Evolutionary conservation across 768 basidiomycete species (phyloP), one percentile per base, ranked within the genome.

Genomic region (Plicaturopsis crispa): DNA sequence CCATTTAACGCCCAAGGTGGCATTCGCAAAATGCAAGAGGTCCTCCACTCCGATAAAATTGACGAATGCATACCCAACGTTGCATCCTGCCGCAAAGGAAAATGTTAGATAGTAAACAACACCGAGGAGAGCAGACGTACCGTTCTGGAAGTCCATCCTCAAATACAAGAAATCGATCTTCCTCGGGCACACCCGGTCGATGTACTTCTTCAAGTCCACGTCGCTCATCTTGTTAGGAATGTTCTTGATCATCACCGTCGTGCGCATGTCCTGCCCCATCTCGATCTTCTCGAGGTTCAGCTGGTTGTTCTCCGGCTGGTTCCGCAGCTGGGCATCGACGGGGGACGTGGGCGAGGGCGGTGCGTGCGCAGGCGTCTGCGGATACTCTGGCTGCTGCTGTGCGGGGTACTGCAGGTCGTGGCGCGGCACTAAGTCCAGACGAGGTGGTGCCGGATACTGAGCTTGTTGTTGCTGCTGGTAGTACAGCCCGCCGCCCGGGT

Each of bases 221-320:
- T 87, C 83, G 44, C 69, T 81, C 84, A 88, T 86, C 59, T 91
- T 90, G 61, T 92, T 93, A 3, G 90, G 90, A 32, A 93, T 86
- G 51, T 93, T 93, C 62, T 91, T 89, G 45, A 87, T 78, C 84
- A 88, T 89, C 34, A 89, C 79, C 20, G 88, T 89, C 23, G 86
- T 87, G 22, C 88, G 70, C 24, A 80, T 87, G 48, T 90, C 87
- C 42, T 69, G 57, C 4, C 90, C 90, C 21, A 70, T 72, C 56
- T 84, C 84, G 49, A 93, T 91, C 41, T 69, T 69, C 31, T 63
- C 67, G 10, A 90, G 57, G 56, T 86, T 79, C 19, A 93, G 55
- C 48, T 70, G 67, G 50, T 84, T 82, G 43, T 67, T 62, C 50
- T 69, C 69, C 46, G 42, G 31, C 36, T 17, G 18, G 13, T 21